Evolutionary conservation across 208 protist species (phyloP).

Genomic region (Trypanosoma mega): DNA sequence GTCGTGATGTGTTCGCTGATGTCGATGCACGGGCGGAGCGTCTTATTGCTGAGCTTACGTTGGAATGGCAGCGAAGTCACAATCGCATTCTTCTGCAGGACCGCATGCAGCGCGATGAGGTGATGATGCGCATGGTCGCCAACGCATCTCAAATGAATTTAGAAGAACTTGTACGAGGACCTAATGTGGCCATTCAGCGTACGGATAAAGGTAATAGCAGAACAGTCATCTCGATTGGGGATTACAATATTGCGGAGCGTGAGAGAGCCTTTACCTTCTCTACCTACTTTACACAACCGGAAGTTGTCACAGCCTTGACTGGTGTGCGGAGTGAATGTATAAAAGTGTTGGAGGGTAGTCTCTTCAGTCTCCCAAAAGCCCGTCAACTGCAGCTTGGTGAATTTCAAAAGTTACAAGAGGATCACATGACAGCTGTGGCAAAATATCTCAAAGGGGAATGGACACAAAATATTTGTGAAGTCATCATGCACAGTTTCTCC

Average conservation of each 20-base stretch:
- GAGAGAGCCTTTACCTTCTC: conserved; percentile 89
- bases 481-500: conserved; percentile 84
- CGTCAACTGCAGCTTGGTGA: conserved; percentile 87
- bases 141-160: conserved; percentile 80
- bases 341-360: conserved; percentile 82
- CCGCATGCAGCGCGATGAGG: conserved; percentile 72
- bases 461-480: conserved; percentile 87
- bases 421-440: conserved; percentile 67
- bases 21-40: conserved; percentile 67
- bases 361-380: conserved; percentile 90
- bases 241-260: conserved; percentile 74
- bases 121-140: conserved; percentile 77
- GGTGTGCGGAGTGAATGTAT: conserved; percentile 88
- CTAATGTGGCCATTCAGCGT: conserved; percentile 73
- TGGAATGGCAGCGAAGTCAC: conserved; percentile 90
- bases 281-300: conserved; percentile 93
- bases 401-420: conserved; percentile 81
- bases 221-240: conserved; percentile 63
- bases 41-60: conserved; percentile 81
- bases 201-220: conserved; percentile 54
- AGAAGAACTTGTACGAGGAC: conserved; percentile 77
- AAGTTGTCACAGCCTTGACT: conserved; percentile 90
- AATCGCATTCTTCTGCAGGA: conserved; percentile 92
- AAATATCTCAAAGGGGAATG: conserved; percentile 91
- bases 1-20: conserved; percentile 63